Conservation (phyloP, 306 rosid species). For the Begonia loranthoides region DNA sequence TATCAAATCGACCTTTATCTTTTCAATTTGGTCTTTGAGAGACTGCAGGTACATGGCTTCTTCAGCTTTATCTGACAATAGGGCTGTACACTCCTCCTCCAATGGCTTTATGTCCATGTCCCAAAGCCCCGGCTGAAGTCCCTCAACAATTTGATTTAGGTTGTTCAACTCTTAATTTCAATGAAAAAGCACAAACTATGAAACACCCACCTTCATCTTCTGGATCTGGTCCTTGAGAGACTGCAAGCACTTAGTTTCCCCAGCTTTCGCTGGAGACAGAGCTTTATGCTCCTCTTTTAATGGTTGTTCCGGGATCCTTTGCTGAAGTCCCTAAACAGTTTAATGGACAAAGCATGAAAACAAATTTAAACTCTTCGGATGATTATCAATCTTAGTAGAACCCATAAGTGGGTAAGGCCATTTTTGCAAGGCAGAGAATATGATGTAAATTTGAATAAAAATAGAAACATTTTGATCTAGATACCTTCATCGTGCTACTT, state of each 20-base stretch:
- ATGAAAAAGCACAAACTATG: too few species aligned
- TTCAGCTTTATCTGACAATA: conserved; percentile 52
- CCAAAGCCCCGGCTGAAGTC: conserved; percentile 52
- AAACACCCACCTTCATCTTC: background rate
- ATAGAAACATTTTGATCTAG: background rate
- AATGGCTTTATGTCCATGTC: conserved; percentile 38
- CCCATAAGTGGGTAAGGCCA: background rate
- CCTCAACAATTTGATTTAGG: conserved; percentile 12
- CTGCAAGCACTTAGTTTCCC: background rate
- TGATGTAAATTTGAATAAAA: background rate
- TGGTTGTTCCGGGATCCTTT: too few species aligned
- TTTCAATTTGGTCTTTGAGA: conserved; percentile 47
- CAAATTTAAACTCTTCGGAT: too few species aligned
- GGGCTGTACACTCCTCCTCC: conserved; percentile 61
- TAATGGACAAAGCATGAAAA: too few species aligned
- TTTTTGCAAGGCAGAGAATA: too few species aligned
- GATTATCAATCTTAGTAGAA: background rate
- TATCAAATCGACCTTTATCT: conserved; percentile 42
- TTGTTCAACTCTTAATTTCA: too few species aligned
- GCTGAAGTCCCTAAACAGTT: too few species aligned
- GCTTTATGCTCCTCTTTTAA: too few species aligned
- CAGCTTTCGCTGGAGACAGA: too few species aligned
- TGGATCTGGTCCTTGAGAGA: conserved; percentile 1
- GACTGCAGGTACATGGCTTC: conserved; percentile 60
- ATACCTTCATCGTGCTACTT: background rate